Conservation (phyloP, 495 filamentous ascomycete species). For the Talaromyces stipitatus region DNA sequence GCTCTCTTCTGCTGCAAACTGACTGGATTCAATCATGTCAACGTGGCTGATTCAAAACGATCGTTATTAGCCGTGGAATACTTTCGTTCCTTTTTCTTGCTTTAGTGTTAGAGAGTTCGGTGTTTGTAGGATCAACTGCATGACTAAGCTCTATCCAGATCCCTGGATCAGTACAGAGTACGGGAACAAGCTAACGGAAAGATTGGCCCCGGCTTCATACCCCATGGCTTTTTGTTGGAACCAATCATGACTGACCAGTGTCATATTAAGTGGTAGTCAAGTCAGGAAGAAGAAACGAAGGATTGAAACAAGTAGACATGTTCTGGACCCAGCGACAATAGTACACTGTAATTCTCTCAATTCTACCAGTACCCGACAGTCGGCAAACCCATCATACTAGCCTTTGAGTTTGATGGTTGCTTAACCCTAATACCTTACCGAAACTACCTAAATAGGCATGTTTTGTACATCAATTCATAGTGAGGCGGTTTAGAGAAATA, state of each 20-base stretch:
- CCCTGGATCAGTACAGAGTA: neutral
- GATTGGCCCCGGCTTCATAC: neutral
- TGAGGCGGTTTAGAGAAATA: neutral
- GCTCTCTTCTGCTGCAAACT: neutral
- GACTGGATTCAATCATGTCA: neutral
- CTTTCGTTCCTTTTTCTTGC: neutral
- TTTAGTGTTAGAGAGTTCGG: neutral
- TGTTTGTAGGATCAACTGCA: neutral
- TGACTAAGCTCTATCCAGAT: neutral
- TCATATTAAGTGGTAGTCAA: neutral
- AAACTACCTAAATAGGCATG: neutral
- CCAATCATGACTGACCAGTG: neutral
- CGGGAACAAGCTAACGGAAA: neutral
- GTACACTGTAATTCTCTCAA: too few relatives aligned
- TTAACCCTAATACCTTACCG: neutral
- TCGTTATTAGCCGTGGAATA: neutral
- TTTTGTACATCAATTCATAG: neutral
- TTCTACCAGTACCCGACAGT: neutral
- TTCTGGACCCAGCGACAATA: too few relatives aligned
- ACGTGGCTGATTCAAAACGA: neutral
- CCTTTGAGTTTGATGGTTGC: neutral
- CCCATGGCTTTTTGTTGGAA: neutral
- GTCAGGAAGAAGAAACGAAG: neutral
- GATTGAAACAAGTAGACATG: too few relatives aligned
- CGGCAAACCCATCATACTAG: neutral